Evolutionary conservation across 1,139 yeast genomes (phyloP), one percentile per base, ranked within the genome.

Genomic region (Sugiyamaella japonica): DNA sequence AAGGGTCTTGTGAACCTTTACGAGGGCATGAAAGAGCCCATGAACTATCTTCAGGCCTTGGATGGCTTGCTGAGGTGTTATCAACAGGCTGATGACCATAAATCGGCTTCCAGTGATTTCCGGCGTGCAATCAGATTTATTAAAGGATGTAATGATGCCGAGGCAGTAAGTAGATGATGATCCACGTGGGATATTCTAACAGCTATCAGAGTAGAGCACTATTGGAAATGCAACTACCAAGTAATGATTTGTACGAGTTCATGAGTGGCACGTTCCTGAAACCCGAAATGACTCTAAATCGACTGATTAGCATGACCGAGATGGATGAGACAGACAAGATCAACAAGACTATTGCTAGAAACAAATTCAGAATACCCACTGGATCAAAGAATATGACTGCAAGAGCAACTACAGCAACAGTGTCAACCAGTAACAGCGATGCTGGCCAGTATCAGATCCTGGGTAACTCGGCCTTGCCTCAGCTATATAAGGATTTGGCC

Each of bases 1-100:
- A 89, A 88, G 66, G 98, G 97, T 0, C 76, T 85, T 58, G 71
- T 83, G 58, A 65, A 72, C 12, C 80, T 85, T 61, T 84, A 86
- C 64, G 70, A 71, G 1, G 74, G 79, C 6, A 68, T 80, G 46
- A 73, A 74, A 2, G 71, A 74, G 20, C 76, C 75, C 54, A 67
- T 74, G 16, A 71, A 71, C 25, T 66, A 74, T 9, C 59, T 82
- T 25, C 60, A 69, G 0, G 68, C 74, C 1, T 55, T 77, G 10
- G 61, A 63, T 17, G 64, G 66, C 3, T 47, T 69, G 20, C 56
- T 68, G 5, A 55, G 57, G 38, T 57, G 68, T 20, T 62, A 59
- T 37, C 64, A 65, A 31, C 52, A 57, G 12, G 43, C 68, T 61
- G 68, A 70, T 54, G 59, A 68, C 54, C 32, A 59, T 9, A 52